Base-by-base conservation (phyloP, 163 green algal species). In the Scenedesmus sp. region DNA sequence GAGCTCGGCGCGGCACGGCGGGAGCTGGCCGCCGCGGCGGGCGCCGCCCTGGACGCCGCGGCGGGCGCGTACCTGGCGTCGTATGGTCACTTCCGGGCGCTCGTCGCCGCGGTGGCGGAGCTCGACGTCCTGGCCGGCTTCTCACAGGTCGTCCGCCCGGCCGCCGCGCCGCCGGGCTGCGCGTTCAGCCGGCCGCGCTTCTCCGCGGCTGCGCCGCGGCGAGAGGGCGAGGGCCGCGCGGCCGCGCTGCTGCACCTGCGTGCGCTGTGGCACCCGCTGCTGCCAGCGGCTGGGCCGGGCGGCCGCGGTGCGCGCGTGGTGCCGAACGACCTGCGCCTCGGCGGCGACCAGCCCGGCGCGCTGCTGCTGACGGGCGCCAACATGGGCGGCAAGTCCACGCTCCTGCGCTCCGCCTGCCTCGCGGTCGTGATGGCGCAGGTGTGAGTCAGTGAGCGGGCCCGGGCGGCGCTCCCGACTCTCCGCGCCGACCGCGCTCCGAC, bases 381-480 rank as follows among this genome's bases (percentile, higher is more conserved):
- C 83, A 96, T 93, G 80, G 90, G 91, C 11, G 93, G 93, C 22
- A 98, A 97, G 84, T 89, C 62, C 53, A 97, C 94, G 1, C 79
- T 92, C 69, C 83, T 94, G 77, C 79, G 89, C 1, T 76, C 84
- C 0, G 76, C 72, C 9, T 88, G 84, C 24, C 22, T 89, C 28
- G 83, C 82, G 4, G 80, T 79, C 5, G 83, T 94, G 60, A 87
- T 92, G 81, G 87, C 87, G 17, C n/a, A n/a, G n/a, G n/a, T n/a
- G n/a, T n/a, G n/a, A n/a, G n/a, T n/a, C n/a, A n/a, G n/a, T n/a
- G n/a, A n/a, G n/a, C n/a, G n/a, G n/a, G n/a, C n/a, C n/a, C n/a
- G n/a, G n/a, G n/a, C n/a, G n/a, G n/a, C n/a, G n/a, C n/a, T n/a
- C n/a, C n/a, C n/a, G n/a, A n/a, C n/a, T n/a, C n/a, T n/a, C n/a